Evolutionary conservation across 306 rosid genomes (phyloP), one percentile per base, ranked within the genome.

Genomic region (Quercus berberidifolia): DNA sequence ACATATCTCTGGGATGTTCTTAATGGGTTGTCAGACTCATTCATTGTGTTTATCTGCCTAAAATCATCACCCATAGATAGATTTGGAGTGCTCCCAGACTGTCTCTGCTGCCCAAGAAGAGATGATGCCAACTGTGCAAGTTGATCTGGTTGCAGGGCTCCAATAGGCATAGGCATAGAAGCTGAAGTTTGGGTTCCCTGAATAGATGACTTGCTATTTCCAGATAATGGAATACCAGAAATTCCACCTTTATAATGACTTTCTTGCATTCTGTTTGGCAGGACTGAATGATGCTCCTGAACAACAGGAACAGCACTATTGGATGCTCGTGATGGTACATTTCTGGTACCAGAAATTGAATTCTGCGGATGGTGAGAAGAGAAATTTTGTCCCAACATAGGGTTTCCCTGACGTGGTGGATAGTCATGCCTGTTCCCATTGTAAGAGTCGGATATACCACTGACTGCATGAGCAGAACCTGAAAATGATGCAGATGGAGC

Each of bases 41-140:
- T 79, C 60, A 78, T 69, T 77, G 78, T 72, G 80, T 83, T 85
- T 51, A 55, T 77, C 68, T 80, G 88, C 85, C 96, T 83, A 17
- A 83, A 90, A 81, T 86, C 94, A 46, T 84, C 79, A 14, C 60
- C 57, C 4, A 76, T 19, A 11, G 89, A 68, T 55, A 80, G 67
- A 78, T 56, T 88, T 10, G 74, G 49, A 43, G 83, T 52, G 76
- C 84, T 90, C 73, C 89, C 91, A 9, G 85, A 74, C 81, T 88
- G 97, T 85, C 89, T 89, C 76, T 86, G 92, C 85, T 87, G 90
- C 79, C 88, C 96, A 55, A 89, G 89, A 80, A 90, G 92, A 77
- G 97, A 82, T 69, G 97, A 92, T 49, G 97, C 91, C 76, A 95
- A 74, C 54, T 88, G 97, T 28, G 89, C 91, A 74, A 91, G 96